A percentile compares a stretch with the other conserved stretches of the same genome.
These are phyloP conservation scores for Mitragyna speciosa DNA, from an alignment of 257 asterid species.

Conservation along the genomic window DNA sequence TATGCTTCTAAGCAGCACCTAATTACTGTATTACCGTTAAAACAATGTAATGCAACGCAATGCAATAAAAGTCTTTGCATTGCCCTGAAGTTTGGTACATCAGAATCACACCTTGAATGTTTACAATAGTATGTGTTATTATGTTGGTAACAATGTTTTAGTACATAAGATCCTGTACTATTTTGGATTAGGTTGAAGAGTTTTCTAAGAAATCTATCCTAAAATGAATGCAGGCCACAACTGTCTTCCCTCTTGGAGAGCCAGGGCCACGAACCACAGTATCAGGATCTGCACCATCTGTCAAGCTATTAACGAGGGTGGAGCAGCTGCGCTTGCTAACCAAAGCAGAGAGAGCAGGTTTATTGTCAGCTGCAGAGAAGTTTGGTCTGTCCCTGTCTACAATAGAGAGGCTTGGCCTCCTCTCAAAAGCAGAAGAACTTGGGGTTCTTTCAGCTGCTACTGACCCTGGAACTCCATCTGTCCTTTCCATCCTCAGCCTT, in stretches of 20 bases:
- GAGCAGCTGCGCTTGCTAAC: slow-evolving; percentile 81
- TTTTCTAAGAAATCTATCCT: background rate
- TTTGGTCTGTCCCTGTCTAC: slow-evolving; percentile 67
- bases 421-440: slow-evolving; percentile 75
- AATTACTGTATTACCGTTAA: background rate
- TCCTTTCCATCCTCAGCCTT: slow-evolving; percentile 57
- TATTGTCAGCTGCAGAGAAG: slow-evolving; percentile 86
- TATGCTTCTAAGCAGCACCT: background rate
- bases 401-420: slow-evolving; percentile 79
- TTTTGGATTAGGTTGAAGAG: background rate
- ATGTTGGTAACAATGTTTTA: background rate
- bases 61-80: background rate
- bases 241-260: slow-evolving; percentile 39
- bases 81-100: background rate
- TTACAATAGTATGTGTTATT: background rate
- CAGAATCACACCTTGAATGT: background rate
- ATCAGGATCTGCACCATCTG: slow-evolving; percentile 32
- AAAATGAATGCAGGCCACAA: slow-evolving; percentile 38
- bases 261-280: slow-evolving; percentile 32
- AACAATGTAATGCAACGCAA: background rate
- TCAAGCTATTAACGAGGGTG: slow-evolving; percentile 78
- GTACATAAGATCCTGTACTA: background rate
- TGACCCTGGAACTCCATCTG: slow-evolving; percentile 64
- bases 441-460: slow-evolving; percentile 93
- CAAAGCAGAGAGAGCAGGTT: slow-evolving; percentile 90